These are phyloP conservation scores for Leccinum subtestaceum DNA, from an alignment of 768 basidiomycete genomes.

Conservation along the genomic window DNA sequence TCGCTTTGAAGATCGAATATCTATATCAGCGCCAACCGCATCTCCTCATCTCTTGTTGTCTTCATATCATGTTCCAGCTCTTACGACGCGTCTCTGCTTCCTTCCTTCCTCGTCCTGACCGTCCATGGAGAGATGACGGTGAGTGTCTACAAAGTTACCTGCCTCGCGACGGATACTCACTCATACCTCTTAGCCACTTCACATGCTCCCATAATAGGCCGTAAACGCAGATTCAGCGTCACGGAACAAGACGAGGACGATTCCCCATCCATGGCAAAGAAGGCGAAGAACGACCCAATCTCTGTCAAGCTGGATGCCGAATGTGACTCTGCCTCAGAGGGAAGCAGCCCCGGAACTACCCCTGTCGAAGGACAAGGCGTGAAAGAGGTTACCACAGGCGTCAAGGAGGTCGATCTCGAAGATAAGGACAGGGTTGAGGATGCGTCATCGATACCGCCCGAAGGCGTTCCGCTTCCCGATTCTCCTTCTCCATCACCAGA, in stretches of 20 bases:
- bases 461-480: constrained; percentile 38
- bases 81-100: constrained; percentile 70
- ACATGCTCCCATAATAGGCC: constrained; percentile 64
- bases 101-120: constrained; percentile 66
- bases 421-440: constrained; percentile 28
- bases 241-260: constrained; percentile 40
- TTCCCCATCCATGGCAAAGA: constrained; percentile 29
- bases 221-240: constrained; percentile 62
- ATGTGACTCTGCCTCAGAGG: constrained; percentile 20
- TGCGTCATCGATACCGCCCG: constrained; percentile 22
- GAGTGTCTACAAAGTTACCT: constrained; percentile 28
- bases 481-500: constrained; percentile 32
- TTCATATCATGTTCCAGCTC: constrained; percentile 54
- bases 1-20: neutral
- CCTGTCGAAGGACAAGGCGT: constrained; percentile 45
- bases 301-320: constrained; percentile 29
- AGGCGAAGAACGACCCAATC: constrained; percentile 25
- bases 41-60: constrained; percentile 4
- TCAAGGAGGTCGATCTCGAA: constrained; percentile 64
- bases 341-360: constrained; percentile 14
- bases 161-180: constrained; percentile 1
- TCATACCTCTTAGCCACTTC: constrained; percentile 54
- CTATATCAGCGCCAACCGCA: neutral
- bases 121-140: constrained; percentile 80
- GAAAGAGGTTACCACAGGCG: constrained; percentile 69